Base-by-base conservation (phyloP, 129 eudicot genomes). In the Flaveria linearis region DNA sequence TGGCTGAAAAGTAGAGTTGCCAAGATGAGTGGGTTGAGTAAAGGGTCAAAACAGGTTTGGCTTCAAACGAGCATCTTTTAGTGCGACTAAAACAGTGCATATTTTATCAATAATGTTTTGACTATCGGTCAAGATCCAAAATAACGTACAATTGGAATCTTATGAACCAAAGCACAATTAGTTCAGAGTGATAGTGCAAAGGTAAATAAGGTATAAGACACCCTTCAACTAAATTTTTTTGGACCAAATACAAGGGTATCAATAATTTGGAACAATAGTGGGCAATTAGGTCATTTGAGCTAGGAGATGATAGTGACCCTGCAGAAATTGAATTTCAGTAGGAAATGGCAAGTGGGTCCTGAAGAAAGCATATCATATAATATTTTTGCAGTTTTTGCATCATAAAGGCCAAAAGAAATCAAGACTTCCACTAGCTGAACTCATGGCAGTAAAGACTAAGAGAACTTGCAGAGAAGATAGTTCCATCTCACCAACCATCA, bases 391-490 rank as follows among this genome's bases (percentile, higher is more conserved):
- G 25, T 28, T 74, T 74, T 43, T 56, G 74, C 56, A 41, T 71
- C 64, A 71, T 71, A 82, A 70, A 76, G 39, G 69, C 69, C 68
- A 63, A 80, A 80, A 72, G 71, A 69, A 68, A 69, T 58, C 58
- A 75, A 65, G 45, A 18, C 69, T 53, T 46, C 0, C 61, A 76
- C 76, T 63, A 62, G 74, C 52, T 71, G 77, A 70, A 45, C 68
- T 60, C 69, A 17, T 60, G 66, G 78, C 39, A 63, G 68, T 70
- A 81, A 71, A 76, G 84, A 45, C 82, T 70, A 78, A 63, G 47
- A 73, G 69, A 82, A 52, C 56, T 81, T 67, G 75, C 75, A 76
- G 73, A 71, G 28, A 51, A 64, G 82, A 76, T 71, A 82, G 63
- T 71, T 63, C 82, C 69, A 63, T 66, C 73, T 55, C 69, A 77